Evolutionary conservation across 192 early-diverging fungal species (phyloP), one percentile per base, ranked within the genome.

Genomic region (Gonapodya prolifera): DNA sequence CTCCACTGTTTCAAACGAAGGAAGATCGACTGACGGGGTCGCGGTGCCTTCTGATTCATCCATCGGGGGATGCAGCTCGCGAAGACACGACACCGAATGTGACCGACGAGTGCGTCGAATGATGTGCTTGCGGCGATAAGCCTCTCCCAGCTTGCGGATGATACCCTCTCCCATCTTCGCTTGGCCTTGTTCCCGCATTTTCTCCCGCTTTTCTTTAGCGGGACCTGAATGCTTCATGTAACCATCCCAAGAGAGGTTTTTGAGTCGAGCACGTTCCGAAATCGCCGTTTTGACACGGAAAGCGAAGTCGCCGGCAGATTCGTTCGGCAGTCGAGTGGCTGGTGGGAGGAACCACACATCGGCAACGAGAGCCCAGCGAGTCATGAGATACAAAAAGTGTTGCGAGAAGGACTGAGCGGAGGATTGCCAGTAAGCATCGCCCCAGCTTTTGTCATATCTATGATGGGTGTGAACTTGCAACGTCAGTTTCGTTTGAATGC

Each of bases 381-480:
- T 86, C 87, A 88, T 88, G 23, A 88, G 83, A 80, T 88, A 88
- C n/a, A 88, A 75, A 33, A 88, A 74, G 78, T 88, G 87, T 28
- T 77, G 77, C 8, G 83, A 80, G 77, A 88, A 88, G 0, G 84
- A 80, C 76, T 88, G 87, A 73, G 71, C 2, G 32, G 71, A 73
- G 29, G 71, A 30, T 32, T 73, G 71, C 87, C 87, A 88, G 77
- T 88, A 88, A 8, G 87, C 85, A 74, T 88, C 87, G 18, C 84
- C 85, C 83, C 82, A 84, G 13, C 75, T 71, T 76, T 88, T 88
- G 80, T 88, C 77, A 79, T 87, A 86, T 69, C 82, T 83, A 75
- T 13, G 29, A 70, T 13, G 35, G 35, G 2, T 2, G 31, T 30
- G 8, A 18, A 69, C 29, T 32, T 73, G 29, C 2, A 77, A 33